Evolutionary conservation across 257 asterid genomes (phyloP), one percentile per base, ranked within the genome.

Genomic region (Capsicum baccatum): DNA sequence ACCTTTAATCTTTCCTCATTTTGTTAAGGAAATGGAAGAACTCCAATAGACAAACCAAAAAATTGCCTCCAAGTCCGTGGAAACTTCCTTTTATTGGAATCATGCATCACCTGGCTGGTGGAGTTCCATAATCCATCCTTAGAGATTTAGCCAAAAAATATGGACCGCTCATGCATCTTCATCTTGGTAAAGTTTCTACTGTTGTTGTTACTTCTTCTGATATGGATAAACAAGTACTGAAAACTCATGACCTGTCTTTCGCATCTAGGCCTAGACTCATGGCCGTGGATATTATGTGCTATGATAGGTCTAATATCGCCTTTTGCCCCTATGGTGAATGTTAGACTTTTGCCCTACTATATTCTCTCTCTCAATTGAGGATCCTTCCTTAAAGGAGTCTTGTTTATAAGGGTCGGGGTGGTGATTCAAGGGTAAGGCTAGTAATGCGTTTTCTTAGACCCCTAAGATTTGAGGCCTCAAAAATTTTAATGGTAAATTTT

Each of bases 131-230:
- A 5, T 16, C 10, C 6, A 8, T 63, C 16, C 8, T 63, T 21
- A 21, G 69, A 63, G 5, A 63, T 21, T 63, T 64, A 37, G 44
- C 71, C 2, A 64, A 64, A 64, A 64, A 26, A 64, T 11, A 64
- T 64, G 71, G 71, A 26, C 44, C 71, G 12, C 9, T 64, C 0
- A 64, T 64, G 71, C 44, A 64, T 44, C 71, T 64, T 64, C 71
- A 64, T 6, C 71, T 64, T 26, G 71, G 71, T 64, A 47, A 64
- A 64, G 44, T 64, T 64, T 64, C 5, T 64, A 3, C 15, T 5
- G 5, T 64, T 64, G 71, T 64, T 64, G 71, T 64, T 64, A 2
- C 71, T 26, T 64, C n/a, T 64, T 33, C 71, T 64, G 71, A 64
- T 10, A 11, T 64, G 71, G 71, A 42, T 11, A 64, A 64, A 26